Percentiles rank a stretch among this genome's conserved stretches.
Conservation (phyloP, 2,329 filamentous ascomycete genomes). For the Fusarium guadeloupense region DNA sequence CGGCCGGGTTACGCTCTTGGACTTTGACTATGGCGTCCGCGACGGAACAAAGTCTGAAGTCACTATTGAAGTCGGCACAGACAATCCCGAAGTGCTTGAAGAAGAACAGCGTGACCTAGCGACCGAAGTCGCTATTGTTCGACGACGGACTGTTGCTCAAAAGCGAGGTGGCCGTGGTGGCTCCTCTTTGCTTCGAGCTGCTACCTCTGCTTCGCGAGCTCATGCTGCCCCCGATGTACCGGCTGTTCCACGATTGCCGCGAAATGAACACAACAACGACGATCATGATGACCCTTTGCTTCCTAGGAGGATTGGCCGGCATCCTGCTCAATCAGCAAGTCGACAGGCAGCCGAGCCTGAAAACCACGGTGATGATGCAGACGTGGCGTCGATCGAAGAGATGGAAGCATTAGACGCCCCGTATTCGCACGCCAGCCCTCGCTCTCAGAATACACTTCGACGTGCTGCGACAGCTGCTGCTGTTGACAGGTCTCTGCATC, state of each 20-base stretch:
- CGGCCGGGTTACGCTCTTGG: conserved; percentile 75
- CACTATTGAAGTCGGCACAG: conserved; percentile 78
- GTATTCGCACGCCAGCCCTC: conserved; percentile 76
- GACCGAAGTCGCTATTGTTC: conserved; percentile 80
- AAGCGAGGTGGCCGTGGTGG: conserved; percentile 59
- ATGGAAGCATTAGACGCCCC: conserved; percentile 74
- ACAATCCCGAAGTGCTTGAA: conserved; percentile 73
- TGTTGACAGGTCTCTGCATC: conserved; percentile 73
- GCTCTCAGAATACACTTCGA: conserved; percentile 74
- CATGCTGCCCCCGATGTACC: conserved; percentile 46
- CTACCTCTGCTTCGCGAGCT: conserved; percentile 53
- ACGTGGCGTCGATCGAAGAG: conserved; percentile 61
- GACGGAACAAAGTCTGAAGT: conserved; percentile 67
- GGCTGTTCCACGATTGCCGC: conserved; percentile 33
- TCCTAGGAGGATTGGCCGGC: conserved; percentile 57
- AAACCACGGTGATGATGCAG: conserved; percentile 52
- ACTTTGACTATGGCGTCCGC: conserved; percentile 72
- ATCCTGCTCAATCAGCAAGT: conserved; percentile 20
- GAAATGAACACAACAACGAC: conserved; percentile 43
- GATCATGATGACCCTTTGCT: conserved; percentile 61
- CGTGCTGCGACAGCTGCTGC: conserved; percentile 81
- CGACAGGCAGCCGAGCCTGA: conserved; percentile 28
- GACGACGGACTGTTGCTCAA: conserved; percentile 76
- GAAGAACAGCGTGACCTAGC: conserved; percentile 80
- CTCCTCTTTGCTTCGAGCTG: conserved; percentile 56